Conservation (phyloP, 2,329 filamentous ascomycete species). For the Plectosphaerella sp. region DNA sequence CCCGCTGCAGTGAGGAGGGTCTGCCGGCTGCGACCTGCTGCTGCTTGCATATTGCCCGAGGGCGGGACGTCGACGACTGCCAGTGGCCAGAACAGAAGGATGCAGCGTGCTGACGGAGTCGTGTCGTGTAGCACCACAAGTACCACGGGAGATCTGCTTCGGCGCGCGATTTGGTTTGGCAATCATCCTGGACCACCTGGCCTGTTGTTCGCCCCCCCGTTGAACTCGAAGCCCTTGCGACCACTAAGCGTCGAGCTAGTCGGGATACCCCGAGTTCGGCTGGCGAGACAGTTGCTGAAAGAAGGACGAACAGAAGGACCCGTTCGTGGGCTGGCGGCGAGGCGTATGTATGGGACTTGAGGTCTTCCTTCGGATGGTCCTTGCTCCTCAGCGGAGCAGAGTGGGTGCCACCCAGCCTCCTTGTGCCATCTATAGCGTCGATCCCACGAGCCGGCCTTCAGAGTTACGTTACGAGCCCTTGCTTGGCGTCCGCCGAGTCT, state of each 20-base stretch:
- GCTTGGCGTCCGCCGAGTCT: neutral
- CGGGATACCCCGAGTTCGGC: neutral
- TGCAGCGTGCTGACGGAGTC: too few species aligned
- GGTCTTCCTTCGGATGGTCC: too few species aligned
- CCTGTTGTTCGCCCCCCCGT: neutral
- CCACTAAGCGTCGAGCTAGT: neutral
- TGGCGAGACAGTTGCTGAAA: neutral
- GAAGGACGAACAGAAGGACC: too few species aligned
- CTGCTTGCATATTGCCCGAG: too few species aligned
- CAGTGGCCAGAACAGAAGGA: too few species aligned
- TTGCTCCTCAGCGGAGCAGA: too few species aligned
- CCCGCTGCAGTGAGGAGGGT: too few species aligned
- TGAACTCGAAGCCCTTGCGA: neutral
- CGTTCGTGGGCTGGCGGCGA: too few species aligned
- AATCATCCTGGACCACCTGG: neutral
- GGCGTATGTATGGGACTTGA: too few species aligned
- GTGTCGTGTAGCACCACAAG: neutral
- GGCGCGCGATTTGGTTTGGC: neutral
- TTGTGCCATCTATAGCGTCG: neutral
- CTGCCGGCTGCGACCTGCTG: too few species aligned
- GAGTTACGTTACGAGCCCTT: too few species aligned
- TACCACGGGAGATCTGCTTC: conserved; percentile 2
- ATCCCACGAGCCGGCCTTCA: neutral
- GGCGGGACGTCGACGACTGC: too few species aligned
- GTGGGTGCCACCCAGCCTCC: neutral